Conservation (phyloP, 371 early-diverging fungal genomes). For the Mortierella sp. region DNA sequence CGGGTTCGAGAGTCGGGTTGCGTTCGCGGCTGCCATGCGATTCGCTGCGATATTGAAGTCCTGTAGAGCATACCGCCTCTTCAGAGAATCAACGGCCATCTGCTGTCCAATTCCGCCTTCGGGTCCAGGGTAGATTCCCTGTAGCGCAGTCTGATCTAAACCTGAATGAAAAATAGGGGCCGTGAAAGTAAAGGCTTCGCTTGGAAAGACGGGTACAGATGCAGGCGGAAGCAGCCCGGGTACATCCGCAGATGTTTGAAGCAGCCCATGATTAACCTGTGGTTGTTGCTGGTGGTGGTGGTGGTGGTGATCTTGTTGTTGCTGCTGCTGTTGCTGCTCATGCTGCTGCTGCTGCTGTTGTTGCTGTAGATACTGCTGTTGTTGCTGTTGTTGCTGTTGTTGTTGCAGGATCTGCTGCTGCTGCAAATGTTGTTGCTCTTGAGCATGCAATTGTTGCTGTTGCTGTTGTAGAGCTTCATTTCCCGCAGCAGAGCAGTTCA, state of each 20-base stretch:
- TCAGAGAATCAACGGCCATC: slow-evolving; percentile 44
- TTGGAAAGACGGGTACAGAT: slow-evolving; percentile 35
- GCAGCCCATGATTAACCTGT: slow-evolving; percentile 16
- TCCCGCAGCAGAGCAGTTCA: slow-evolving; percentile 37
- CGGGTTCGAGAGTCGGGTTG: slow-evolving; percentile 24
- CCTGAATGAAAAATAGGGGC: slow-evolving; percentile 49
- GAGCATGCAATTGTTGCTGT: slow-evolving; percentile 33
- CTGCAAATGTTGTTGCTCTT: slow-evolving; percentile 24
- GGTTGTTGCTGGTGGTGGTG: slow-evolving; percentile 22
- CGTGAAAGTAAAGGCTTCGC: slow-evolving; percentile 46
- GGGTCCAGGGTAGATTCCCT: slow-evolving; percentile 41
- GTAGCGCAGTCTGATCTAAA: slow-evolving; percentile 34
- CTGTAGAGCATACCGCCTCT: slow-evolving; percentile 46
- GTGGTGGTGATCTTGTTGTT: slow-evolving; percentile 30
- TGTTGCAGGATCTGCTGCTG: slow-evolving; percentile 20
- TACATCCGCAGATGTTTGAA: slow-evolving; percentile 18
- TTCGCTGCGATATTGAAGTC: slow-evolving; percentile 35
- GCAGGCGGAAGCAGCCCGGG: slow-evolving; percentile 18
- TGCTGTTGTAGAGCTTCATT: slow-evolving; percentile 37
- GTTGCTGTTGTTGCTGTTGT: slow-evolving; percentile 21
- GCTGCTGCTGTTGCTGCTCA: slow-evolving; percentile 10
- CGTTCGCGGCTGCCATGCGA: slow-evolving; percentile 32
- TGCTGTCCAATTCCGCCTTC: slow-evolving; percentile 55
- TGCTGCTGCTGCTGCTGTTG: slow-evolving; percentile 28
- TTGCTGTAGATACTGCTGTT: slow-evolving; percentile 27